Base-by-base conservation (phyloP, 805 yeast species). In the Saturnispora silvae region DNA sequence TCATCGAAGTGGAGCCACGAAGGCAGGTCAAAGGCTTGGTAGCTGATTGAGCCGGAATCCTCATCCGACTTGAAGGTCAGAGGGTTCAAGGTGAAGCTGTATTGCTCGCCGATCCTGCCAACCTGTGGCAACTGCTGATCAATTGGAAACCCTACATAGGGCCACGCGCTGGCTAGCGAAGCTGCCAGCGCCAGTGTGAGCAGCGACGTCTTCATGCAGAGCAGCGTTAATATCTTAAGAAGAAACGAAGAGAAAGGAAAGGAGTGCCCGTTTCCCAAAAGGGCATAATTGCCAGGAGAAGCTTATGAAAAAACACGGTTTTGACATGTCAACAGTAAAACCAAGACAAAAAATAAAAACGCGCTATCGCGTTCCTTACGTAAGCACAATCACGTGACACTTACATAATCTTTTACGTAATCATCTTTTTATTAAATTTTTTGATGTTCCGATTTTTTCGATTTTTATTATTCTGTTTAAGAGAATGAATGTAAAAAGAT, bases 121-220 rank as follows among this genome's bases (percentile, higher is more conserved):
- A 92, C 83, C 24, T 85, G 80, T 4, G 97, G 97, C 17, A 77
- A 67, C 60, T 89, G 98, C 53, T 76, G 75, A 45, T 70, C 60
- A 53, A 86, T 74, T n/a, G 95, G 87, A 64, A 79, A 83, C 31
- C 81, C 82, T 28, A 69, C 64, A 36, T 66, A 63, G 5, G 83
- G 77, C 26, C 69, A 60, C 10, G 75, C 72, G 8, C 16, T 9
- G 8, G 20, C 37, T 9, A 36, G 8, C 22, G 28, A 30, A 28
- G 31, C 34, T 18, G n/a, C n/a, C n/a, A 31, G 22, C 19, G 23
- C 22, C 17, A 38, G 28, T 14, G 33, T 16, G 20, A 30, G 20
- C 14, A 28, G 16, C 18, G 36, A 19, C 14, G 30, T 5, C n/a
- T 5, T 33, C 9, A 11, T 23, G n/a, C n/a, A 15, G 5, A 9